Conservation (phyloP, 1,284 basidiomycete species). For the Boletus smithii region DNA sequence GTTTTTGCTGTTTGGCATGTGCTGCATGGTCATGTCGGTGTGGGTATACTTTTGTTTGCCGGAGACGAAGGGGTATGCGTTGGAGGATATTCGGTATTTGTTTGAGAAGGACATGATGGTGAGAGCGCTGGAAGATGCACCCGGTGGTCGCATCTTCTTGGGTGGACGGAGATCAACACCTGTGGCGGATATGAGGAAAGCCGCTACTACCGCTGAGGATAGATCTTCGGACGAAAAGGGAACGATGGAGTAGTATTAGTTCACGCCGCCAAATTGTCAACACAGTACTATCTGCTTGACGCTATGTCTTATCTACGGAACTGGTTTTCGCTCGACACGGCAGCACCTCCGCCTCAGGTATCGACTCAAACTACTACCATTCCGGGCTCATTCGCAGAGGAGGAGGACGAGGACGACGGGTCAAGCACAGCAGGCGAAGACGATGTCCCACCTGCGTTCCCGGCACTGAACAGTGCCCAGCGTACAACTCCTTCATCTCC, state of each 20-base stretch:
- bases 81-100: constrained; percentile 48
- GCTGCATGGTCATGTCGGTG: constrained; percentile 43
- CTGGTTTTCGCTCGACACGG: constrained; percentile 43
- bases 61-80: constrained; percentile 44
- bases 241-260: too few species aligned
- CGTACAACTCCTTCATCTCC: constrained; percentile 40
- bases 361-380: constrained; percentile 7
- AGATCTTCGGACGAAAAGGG: too few species aligned
- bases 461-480: constrained; percentile 77
- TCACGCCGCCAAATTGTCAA: too few species aligned
- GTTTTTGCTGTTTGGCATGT: constrained; percentile 48
- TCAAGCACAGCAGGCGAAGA: constrained; percentile 59
- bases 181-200: constrained; percentile 28
- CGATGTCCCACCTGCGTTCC: constrained; percentile 81
- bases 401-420: constrained; percentile 52
- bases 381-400: constrained; percentile 33
- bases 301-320: constrained; percentile 44
- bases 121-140: constrained; percentile 46
- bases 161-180: constrained; percentile 32
- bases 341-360: constrained; percentile 8
- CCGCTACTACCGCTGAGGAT: too few species aligned
- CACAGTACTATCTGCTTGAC: not conserved
- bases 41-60: constrained; percentile 47
- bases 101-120: constrained; percentile 43
- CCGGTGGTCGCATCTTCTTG: constrained; percentile 42